phyloP scores from a whole-genome alignment of 1,284 basidiomycete species.

The Vanrija sp. region DNA sequence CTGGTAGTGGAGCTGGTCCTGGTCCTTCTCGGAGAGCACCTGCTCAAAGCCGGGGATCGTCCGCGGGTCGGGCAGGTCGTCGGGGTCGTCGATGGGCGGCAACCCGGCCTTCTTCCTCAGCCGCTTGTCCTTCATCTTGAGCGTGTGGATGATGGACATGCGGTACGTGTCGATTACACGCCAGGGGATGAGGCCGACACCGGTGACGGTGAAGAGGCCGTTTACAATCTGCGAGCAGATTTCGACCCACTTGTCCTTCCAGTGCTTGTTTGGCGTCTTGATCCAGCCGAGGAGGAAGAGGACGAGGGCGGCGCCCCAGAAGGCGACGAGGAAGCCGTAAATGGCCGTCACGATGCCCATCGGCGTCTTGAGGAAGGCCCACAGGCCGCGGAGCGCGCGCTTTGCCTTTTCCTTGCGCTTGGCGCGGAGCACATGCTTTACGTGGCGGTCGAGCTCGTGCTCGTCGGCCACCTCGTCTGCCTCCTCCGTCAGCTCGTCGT shows the following conservation, averaged over 20 bases:
- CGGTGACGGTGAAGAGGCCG: constrained; percentile 75
- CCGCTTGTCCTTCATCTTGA: constrained; percentile 59
- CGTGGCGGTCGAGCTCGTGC: constrained; percentile 55
- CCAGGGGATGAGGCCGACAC: constrained; percentile 61
- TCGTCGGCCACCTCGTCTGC: constrained; percentile 14
- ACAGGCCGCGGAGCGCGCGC: constrained; percentile 65
- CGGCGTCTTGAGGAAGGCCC: constrained; percentile 76
- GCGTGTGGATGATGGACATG: constrained; percentile 68
- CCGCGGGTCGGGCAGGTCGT: constrained; percentile 71
- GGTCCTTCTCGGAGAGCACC: constrained; percentile 63
- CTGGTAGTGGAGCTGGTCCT: constrained; percentile 62
- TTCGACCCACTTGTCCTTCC: constrained; percentile 54
- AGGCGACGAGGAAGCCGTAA: constrained; percentile 71
- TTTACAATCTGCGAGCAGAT: constrained; percentile 68
- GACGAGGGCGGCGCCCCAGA: constrained; percentile 82
- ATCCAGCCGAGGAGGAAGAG: constrained; percentile 59
- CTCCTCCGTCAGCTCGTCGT: background rate
- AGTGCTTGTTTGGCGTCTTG: constrained; percentile 31
- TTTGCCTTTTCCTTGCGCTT: constrained; percentile 61
- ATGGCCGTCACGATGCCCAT: constrained; percentile 66
- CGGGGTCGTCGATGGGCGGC: constrained; percentile 63
- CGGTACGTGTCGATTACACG: constrained; percentile 73
- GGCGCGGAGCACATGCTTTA: constrained; percentile 62
- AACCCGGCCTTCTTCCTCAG: constrained; percentile 61
- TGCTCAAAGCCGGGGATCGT: constrained; percentile 69